phyloP scores from a whole-genome alignment of 192 early-diverging fungal genomes.

The Entrophospora sp. region DNA sequence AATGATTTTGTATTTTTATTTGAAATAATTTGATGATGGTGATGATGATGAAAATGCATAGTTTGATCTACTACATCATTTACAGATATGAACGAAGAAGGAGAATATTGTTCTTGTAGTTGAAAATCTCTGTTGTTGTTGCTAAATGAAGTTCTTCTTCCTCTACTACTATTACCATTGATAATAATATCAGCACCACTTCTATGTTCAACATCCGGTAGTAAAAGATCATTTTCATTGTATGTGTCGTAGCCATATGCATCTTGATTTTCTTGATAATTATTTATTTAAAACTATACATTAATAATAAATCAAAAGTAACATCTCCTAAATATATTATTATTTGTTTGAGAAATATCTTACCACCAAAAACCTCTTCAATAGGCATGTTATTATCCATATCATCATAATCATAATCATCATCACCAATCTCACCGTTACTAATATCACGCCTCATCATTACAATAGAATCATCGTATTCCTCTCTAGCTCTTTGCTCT shows the following conservation, averaged over 20 bases:
- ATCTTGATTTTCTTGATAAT: slow-evolving; percentile 5
- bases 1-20: not conserved
- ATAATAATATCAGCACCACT: not conserved
- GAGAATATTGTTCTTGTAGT: slow-evolving; percentile 23
- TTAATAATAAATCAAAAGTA: no score
- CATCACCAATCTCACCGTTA: no score
- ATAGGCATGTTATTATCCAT: not conserved
- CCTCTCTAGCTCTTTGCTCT: slow-evolving; percentile 35
- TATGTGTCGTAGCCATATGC: slow-evolving; percentile 23
- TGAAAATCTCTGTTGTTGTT: no score
- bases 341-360: no score
- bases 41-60: slow-evolving; percentile 22
- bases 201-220: slow-evolving; percentile 17
- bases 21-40: slow-evolving; percentile 9
- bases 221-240: slow-evolving; percentile 25
- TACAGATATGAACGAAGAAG: slow-evolving; percentile 21
- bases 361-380: slow-evolving; percentile 19
- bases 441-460: no score
- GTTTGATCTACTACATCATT: slow-evolving; percentile 29
- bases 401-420: no score
- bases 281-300: not conserved
- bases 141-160: no score
- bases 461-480: no score
- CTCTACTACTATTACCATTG: no score
- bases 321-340: no score